A percentile compares a stretch with the other conserved stretches of the same genome.
phyloP scores from a whole-genome alignment of 371 early-diverging fungal genomes.

The Mucor ambiguus region DNA sequence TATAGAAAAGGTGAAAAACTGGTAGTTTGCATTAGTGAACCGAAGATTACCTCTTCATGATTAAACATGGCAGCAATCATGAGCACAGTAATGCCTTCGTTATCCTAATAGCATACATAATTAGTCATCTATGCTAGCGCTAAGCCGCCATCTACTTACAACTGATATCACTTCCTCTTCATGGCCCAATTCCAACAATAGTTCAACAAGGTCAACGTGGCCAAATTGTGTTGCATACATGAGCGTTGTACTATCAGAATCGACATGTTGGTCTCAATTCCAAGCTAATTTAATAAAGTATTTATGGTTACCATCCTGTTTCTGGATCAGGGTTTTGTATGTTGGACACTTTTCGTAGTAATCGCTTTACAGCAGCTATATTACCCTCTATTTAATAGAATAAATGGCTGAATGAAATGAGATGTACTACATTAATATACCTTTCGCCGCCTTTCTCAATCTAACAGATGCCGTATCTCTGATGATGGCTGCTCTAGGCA shows the following conservation, averaged over 20 bases:
- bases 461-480: conserved; percentile 47
- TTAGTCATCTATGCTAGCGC: not conserved
- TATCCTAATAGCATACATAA: conserved; percentile 25
- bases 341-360: conserved; percentile 44
- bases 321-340: conserved; percentile 57
- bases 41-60: conserved; percentile 43
- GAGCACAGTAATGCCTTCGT: conserved; percentile 50
- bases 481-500: conserved; percentile 43
- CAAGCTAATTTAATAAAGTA: not conserved
- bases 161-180: conserved; percentile 56
- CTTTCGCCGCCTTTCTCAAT: conserved; percentile 48
- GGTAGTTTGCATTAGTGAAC: not conserved
- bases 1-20: conserved; percentile 7
- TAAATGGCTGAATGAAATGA: not conserved
- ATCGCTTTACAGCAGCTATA: conserved; percentile 49
- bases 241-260: conserved; percentile 39
- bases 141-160: conserved; percentile 21
- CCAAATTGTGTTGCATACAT: conserved; percentile 52
- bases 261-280: not conserved
- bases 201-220: conserved; percentile 47
- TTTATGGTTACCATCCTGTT: conserved; percentile 40
- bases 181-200: conserved; percentile 46
- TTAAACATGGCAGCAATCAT: conserved; percentile 56
- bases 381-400: conserved; percentile 42
- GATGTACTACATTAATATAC: conserved; percentile 13